A percentile compares a stretch with the other conserved stretches of the same genome.
These are phyloP conservation scores for Breviolum minutum DNA, from an alignment of 73 alveolate species.

Conservation along the genomic window DNA sequence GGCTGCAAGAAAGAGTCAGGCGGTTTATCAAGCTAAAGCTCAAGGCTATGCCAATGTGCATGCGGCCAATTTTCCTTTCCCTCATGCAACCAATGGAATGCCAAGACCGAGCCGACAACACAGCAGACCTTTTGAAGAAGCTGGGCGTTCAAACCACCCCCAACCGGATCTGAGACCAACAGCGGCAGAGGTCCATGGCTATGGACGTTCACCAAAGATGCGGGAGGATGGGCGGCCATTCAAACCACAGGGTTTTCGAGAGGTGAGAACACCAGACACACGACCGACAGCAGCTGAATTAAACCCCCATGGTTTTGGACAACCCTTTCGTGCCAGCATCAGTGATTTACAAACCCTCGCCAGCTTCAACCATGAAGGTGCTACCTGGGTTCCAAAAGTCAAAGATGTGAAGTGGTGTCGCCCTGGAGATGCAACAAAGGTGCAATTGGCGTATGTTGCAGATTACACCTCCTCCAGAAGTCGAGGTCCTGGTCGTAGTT, in stretches of 20 bases:
- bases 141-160: neutral
- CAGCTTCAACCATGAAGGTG: slow-evolving; percentile 68
- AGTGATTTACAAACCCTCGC: slow-evolving; percentile 78
- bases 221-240: slow-evolving; percentile 15
- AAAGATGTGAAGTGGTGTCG: slow-evolving; percentile 93
- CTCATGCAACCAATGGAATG: neutral
- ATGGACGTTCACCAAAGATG: slow-evolving; percentile 23
- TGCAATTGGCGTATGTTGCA: slow-evolving; percentile 39
- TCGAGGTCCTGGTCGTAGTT: neutral
- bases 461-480: slow-evolving; percentile 82
- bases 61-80: neutral
- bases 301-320: slow-evolving; percentile 78
- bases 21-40: neutral
- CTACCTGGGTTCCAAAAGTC: slow-evolving; percentile 72
- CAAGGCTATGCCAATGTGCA: neutral
- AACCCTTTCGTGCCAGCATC: slow-evolving; percentile 71
- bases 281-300: slow-evolving; percentile 87
- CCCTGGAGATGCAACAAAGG: slow-evolving; percentile 60
- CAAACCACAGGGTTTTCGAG: neutral
- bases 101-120: neutral
- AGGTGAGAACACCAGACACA: slow-evolving; percentile 13
- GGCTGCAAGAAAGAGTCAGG: neutral
- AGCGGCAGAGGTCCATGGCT: slow-evolving; percentile 55
- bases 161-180: slow-evolving; percentile 54
- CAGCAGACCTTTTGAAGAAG: slow-evolving; percentile 27